Evolutionary conservation across 2,329 filamentous ascomycete species (phyloP).

Genomic region (Lachnellula arida): DNA sequence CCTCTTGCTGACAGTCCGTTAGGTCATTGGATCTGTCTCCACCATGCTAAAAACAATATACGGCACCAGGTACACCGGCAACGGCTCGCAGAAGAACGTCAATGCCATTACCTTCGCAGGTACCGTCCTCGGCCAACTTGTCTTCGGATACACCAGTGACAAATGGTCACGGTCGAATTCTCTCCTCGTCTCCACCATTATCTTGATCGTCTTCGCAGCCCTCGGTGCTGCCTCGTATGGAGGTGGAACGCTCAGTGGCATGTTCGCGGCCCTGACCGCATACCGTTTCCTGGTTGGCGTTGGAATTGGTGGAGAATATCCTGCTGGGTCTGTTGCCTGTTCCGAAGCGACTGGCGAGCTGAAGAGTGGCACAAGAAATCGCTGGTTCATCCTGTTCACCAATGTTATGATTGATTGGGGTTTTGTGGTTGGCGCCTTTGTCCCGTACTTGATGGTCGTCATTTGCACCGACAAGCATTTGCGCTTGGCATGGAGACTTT

Average conservation of each 20-base stretch:
- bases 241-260: conserved; percentile 60
- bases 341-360: conserved; percentile 83
- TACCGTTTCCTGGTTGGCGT: conserved; percentile 80
- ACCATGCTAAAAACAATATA: conserved; percentile 71
- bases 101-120: conserved; percentile 81
- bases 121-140: conserved; percentile 74
- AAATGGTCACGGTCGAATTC: conserved; percentile 81
- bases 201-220: conserved; percentile 81
- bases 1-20: background rate
- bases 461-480: conserved; percentile 54
- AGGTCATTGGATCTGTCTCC: conserved; percentile 85
- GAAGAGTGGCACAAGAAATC: conserved; percentile 73
- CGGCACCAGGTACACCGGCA: conserved; percentile 60
- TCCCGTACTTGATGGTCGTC: conserved; percentile 62
- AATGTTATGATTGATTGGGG: conserved; percentile 84
- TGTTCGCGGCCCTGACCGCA: conserved; percentile 74
- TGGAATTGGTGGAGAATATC: conserved; percentile 80
- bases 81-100: conserved; percentile 68
- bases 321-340: conserved; percentile 76
- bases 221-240: conserved; percentile 74
- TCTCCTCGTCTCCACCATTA: conserved; percentile 73
- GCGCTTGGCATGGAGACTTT: conserved; percentile 75
- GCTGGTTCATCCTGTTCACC: conserved; percentile 88
- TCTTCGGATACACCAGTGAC: conserved; percentile 78
- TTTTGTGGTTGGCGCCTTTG: conserved; percentile 73